Conservation (phyloP, 768 basidiomycete species). For the Serendipita sp. region DNA sequence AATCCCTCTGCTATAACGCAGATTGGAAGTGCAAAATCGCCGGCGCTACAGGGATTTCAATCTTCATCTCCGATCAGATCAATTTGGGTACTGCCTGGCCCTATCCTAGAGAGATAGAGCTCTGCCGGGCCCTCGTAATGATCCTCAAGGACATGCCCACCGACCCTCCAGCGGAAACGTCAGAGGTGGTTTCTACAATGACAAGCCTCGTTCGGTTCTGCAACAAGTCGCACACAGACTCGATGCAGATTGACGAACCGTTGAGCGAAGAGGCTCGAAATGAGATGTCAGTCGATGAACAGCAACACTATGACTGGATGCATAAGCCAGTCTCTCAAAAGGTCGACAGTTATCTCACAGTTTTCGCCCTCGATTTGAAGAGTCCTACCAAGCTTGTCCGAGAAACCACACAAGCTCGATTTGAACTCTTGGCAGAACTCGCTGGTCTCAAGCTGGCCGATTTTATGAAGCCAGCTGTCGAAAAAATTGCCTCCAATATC, state of each 20-base stretch:
- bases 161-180: constrained; percentile 70
- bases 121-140: constrained; percentile 77
- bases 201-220: constrained; percentile 47
- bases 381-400: constrained; percentile 77
- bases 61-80: constrained; percentile 50
- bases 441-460: constrained; percentile 58
- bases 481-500: constrained; percentile 74
- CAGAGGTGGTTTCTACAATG: constrained; percentile 65
- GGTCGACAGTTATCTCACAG: constrained; percentile 4
- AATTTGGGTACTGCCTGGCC: constrained; percentile 66
- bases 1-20: constrained; percentile 43
- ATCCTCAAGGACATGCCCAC: constrained; percentile 88
- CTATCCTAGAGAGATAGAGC: constrained; percentile 72
- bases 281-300: constrained; percentile 53
- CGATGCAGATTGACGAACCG: constrained; percentile 25
- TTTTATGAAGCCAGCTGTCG: constrained; percentile 69
- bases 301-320: constrained; percentile 32
- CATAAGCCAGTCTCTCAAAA: not conserved
- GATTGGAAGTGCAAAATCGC: constrained; percentile 75
- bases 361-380: constrained; percentile 61
- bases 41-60: constrained; percentile 70
- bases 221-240: constrained; percentile 26
- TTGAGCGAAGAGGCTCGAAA: constrained; percentile 24
- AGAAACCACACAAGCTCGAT: constrained; percentile 64
- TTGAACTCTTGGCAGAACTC: constrained; percentile 59